phyloP scores from a whole-genome alignment of 768 basidiomycete genomes.

The Leucocoprinus sp. region DNA sequence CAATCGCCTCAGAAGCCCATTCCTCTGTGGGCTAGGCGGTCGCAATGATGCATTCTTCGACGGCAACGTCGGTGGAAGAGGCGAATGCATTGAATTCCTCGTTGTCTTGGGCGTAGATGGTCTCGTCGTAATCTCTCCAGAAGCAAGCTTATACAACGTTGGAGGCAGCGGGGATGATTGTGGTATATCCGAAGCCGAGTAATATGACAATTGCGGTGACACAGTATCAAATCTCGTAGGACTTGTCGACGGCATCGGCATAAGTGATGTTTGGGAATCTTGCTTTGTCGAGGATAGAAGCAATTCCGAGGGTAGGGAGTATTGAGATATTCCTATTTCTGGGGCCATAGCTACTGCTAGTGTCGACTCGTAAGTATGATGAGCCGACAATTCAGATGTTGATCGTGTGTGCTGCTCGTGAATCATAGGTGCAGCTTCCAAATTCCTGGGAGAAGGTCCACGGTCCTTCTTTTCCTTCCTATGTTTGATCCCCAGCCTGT shows the following conservation, averaged over 20 bases:
- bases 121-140: slow-evolving; percentile 37
- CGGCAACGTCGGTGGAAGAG: slow-evolving; percentile 7
- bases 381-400: slow-evolving; percentile 47
- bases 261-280: slow-evolving; percentile 16
- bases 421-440: slow-evolving; percentile 71
- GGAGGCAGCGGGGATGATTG: slow-evolving; percentile 52
- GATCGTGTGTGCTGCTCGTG: slow-evolving; percentile 54
- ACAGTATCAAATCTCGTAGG: slow-evolving; percentile 17
- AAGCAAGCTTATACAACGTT: slow-evolving; percentile 36
- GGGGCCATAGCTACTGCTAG: slow-evolving; percentile 34
- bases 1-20: slow-evolving; percentile 11
- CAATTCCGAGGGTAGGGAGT: slow-evolving; percentile 20
- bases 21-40: neutral
- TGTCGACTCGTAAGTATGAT: slow-evolving; percentile 40
- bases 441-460: slow-evolving; percentile 21
- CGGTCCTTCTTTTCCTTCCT: slow-evolving; percentile 43
- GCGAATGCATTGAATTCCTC: neutral
- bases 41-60: neutral
- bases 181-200: slow-evolving; percentile 62
- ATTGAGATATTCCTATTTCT: slow-evolving; percentile 24
- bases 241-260: slow-evolving; percentile 17
- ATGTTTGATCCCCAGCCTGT: slow-evolving; percentile 64
- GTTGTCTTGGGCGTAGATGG: slow-evolving; percentile 30
- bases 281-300: slow-evolving; percentile 14
- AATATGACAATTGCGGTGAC: slow-evolving; percentile 52